Conservation (phyloP, 768 basidiomycete species). For the Brasilioporus rufonigricans region DNA sequence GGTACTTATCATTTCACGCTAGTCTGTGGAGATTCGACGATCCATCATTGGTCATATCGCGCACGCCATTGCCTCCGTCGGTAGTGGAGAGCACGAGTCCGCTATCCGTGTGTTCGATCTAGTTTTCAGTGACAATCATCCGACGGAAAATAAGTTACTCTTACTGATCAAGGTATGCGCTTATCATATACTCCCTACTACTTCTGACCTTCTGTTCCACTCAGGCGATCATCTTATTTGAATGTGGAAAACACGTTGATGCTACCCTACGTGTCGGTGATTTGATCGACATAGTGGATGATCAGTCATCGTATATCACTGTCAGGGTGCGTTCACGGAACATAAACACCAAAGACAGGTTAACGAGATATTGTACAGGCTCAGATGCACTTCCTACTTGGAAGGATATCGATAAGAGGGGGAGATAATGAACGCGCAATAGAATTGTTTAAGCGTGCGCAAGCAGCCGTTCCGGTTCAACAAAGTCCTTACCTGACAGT, state of each 20-base stretch:
- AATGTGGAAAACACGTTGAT: slow-evolving; percentile 6
- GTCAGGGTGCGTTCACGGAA: neutral
- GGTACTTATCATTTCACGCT: neutral
- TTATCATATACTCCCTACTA: no score
- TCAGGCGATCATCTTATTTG: neutral
- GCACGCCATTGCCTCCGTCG: neutral
- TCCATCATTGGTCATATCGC: slow-evolving; percentile 14
- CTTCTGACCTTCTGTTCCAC: neutral
- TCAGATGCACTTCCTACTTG: neutral
- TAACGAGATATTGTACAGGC: neutral
- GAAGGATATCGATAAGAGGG: neutral
- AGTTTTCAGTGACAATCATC: neutral
- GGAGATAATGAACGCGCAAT: neutral
- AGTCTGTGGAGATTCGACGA: slow-evolving; percentile 8
- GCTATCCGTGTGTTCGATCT: slow-evolving; percentile 3
- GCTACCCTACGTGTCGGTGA: neutral
- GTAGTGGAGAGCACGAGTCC: neutral
- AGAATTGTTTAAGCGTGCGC: neutral
- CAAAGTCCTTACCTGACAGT: neutral
- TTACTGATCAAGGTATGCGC: slow-evolving; percentile 1
- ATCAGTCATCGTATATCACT: neutral
- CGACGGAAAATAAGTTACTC: slow-evolving; percentile 2
- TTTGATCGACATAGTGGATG: neutral
- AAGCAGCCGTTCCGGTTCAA: neutral
- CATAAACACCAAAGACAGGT: no score